Evolutionary conservation across 176 grass and related monocot genomes (phyloP).

Genomic region (Paspalum vaginatum): DNA sequence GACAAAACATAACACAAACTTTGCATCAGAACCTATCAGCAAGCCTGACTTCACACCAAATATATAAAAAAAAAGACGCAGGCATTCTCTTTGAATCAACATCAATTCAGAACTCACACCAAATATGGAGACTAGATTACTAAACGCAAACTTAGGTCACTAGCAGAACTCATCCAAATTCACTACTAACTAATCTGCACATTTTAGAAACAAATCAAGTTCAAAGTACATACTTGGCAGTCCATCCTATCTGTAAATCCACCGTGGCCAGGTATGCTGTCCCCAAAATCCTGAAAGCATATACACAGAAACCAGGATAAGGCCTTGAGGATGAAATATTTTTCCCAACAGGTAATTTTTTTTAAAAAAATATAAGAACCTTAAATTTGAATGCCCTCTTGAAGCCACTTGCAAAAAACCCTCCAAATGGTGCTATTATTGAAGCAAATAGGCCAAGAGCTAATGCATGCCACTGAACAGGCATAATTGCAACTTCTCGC

Average conservation of each 20-base stretch:
- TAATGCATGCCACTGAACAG: slow-evolving; percentile 82
- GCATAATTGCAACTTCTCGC: slow-evolving; percentile 73
- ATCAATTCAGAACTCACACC: not conserved
- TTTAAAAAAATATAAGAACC: slow-evolving; percentile 34
- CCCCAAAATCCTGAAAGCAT: slow-evolving; percentile 77
- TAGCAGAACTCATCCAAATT: not conserved
- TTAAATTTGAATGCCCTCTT: slow-evolving; percentile 91
- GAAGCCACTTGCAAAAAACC: slow-evolving; percentile 93
- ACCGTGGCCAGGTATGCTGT: slow-evolving; percentile 90
- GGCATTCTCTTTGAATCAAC: not conserved
- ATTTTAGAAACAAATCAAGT: slow-evolving; percentile 1
- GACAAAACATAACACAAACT: not conserved
- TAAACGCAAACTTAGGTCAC: not conserved
- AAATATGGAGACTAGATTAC: not conserved
- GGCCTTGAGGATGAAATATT: not conserved
- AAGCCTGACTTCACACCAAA: not conserved
- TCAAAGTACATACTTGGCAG: slow-evolving; percentile 67
- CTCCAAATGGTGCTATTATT: slow-evolving; percentile 93
- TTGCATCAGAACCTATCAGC: not conserved
- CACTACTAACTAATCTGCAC: not conserved
- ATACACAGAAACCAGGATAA: slow-evolving; percentile 20
- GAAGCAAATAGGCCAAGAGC: slow-evolving; percentile 91
- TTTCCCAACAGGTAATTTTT: not conserved
- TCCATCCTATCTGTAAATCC: slow-evolving; percentile 97
- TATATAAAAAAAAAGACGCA: not conserved